Conservation (phyloP, 176 grass and related monocot species). For the Tillandsia fasciculata region DNA sequence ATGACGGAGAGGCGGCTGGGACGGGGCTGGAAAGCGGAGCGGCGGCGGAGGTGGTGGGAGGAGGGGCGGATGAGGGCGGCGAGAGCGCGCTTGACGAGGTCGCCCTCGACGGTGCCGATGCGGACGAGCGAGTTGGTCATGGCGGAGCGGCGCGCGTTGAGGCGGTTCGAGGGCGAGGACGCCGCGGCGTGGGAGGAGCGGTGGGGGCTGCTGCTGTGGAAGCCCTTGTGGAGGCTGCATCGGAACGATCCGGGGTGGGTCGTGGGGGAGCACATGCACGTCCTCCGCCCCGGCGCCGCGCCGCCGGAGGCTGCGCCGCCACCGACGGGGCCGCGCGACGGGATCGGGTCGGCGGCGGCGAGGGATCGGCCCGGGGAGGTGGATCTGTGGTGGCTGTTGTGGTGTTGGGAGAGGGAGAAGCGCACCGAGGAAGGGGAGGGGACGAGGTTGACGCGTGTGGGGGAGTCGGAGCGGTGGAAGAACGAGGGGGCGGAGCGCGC, state of each 20-base stretch:
- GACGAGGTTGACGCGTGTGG: conserved; percentile 32
- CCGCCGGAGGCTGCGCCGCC: neutral
- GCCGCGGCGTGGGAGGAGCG: conserved; percentile 2
- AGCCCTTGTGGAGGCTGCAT: conserved; percentile 53
- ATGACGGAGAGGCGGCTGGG: conserved; percentile 42
- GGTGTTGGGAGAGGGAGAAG: conserved; percentile 4
- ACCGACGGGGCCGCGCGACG: neutral
- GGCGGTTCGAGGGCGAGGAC: conserved; percentile 3
- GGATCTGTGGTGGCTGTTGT: neutral
- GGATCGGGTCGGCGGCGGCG: conserved; percentile 25
- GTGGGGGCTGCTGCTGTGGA: neutral
- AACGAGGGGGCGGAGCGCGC: conserved; percentile 5
- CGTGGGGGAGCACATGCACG: conserved; percentile 64
- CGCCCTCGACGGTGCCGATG: conserved; percentile 38
- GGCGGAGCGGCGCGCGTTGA: conserved; percentile 22
- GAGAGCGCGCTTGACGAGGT: conserved; percentile 41
- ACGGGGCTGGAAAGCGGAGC: conserved; percentile 8
- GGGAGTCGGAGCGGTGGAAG: conserved; percentile 29
- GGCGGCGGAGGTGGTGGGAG: conserved; percentile 37
- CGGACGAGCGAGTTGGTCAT: conserved; percentile 37
- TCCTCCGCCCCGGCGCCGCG: neutral
- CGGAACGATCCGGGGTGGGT: conserved; percentile 63
- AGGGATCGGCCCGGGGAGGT: conserved; percentile 15
- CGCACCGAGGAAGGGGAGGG: neutral
- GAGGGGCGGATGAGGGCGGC: conserved; percentile 33